Conservation (phyloP, 495 filamentous ascomycete species). For the Aspergillus mulundensis region DNA sequence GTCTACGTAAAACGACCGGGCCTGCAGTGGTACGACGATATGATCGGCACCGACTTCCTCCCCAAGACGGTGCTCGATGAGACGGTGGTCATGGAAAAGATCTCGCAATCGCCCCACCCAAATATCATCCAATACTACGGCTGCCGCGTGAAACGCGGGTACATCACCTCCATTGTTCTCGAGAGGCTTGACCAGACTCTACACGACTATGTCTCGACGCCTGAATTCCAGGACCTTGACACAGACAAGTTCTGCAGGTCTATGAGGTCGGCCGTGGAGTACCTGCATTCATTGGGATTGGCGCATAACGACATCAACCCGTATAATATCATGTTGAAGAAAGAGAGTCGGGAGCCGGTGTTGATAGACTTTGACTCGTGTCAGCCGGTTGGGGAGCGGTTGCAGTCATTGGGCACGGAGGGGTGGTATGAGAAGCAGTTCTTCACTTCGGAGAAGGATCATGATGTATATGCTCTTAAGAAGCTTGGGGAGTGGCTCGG, state of each 20-base stretch:
- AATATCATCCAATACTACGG: background rate
- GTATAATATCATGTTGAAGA: background rate
- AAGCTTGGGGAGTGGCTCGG: background rate
- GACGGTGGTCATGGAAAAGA: background rate
- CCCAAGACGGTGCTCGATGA: background rate
- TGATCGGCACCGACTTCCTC: background rate
- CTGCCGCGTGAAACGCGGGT: background rate
- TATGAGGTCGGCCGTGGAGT: background rate
- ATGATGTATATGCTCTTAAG: background rate
- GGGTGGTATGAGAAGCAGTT: background rate
- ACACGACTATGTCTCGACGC: background rate
- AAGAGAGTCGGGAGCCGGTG: background rate
- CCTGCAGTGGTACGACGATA: background rate
- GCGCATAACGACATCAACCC: background rate
- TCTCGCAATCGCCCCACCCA: background rate
- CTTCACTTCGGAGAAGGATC: background rate
- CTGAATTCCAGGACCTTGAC: background rate
- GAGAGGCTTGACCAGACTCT: background rate
- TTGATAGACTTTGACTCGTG: conserved; percentile 1
- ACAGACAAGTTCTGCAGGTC: background rate
- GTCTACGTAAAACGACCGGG: background rate
- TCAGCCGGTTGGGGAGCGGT: background rate
- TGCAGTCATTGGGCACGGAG: background rate
- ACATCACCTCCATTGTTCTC: background rate
- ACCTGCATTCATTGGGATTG: background rate